Conservation (phyloP, 805 yeast species). For the Vanderwaltozyma polyspora region DNA sequence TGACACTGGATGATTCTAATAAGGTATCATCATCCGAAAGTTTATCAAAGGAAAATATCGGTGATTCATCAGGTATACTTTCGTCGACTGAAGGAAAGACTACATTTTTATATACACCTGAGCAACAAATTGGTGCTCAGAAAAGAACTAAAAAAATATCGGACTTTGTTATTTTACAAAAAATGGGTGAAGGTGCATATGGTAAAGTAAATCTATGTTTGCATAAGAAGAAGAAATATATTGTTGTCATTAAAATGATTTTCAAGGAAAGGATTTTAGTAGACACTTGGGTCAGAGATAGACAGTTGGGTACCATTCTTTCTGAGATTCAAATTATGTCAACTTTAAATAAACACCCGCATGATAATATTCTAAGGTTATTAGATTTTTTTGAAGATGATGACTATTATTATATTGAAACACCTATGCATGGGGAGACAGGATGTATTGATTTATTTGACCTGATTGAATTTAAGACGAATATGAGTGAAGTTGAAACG, state of each 20-base stretch:
- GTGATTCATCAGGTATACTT: background rate
- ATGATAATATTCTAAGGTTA: conserved; percentile 75
- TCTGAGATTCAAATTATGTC: conserved; percentile 93
- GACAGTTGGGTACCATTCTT: conserved; percentile 84
- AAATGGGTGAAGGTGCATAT: conserved; percentile 94
- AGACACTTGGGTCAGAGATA: conserved; percentile 95
- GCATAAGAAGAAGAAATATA: conserved; percentile 52
- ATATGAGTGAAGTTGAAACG: conserved; percentile 72
- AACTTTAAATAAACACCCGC: conserved; percentile 63
- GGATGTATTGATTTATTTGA: conserved; percentile 93
- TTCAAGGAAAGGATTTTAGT: conserved; percentile 87
- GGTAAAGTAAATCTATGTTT: conserved; percentile 82
- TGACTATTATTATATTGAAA: conserved; percentile 79
- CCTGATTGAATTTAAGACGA: conserved; percentile 72
- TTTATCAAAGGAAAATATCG: background rate
- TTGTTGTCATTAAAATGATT: conserved; percentile 76
- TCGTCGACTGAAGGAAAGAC: conserved; percentile 3
- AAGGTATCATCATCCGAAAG: background rate
- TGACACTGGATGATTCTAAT: background rate
- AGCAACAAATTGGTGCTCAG: conserved; percentile 43
- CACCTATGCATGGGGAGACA: conserved; percentile 78
- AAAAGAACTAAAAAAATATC: conserved; percentile 61
- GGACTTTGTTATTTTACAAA: conserved; percentile 61
- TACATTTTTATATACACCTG: conserved; percentile 15
- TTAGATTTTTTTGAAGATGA: conserved; percentile 91